Evolutionary conservation across 2,329 filamentous ascomycete species (phyloP), one percentile per base, ranked within the genome.

Genomic region (Epichloe uncinata): DNA sequence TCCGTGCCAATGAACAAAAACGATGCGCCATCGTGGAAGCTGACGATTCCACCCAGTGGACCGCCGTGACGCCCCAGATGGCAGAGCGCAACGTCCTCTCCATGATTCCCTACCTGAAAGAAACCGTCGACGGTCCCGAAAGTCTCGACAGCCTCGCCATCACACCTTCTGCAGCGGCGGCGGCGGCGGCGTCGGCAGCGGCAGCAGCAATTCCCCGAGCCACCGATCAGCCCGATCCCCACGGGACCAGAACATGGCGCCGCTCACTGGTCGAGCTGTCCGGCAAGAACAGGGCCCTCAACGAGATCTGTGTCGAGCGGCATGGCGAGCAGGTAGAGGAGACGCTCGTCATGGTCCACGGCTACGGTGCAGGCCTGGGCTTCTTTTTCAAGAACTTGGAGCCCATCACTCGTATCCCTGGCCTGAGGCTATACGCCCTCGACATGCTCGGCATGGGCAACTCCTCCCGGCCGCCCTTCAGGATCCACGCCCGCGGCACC

Each of bases 341-440:
- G 61, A 93, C 87, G 42, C 73, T 98, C 15, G 91, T 98, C 42
- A 95, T 98, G 80, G 72, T 98, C 4, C 93, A 98, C 63, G 93
- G 93, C 53, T 98, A 98, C 66, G 93, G 93, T 44, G 93, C 93
- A 2, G 93, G 93, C 0, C 75, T 98, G 0, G 93, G 91, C 20
- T 97, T 98, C 69, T 98, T 95, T 74, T 98, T 96, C 74, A 91
- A 93, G 69, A 98, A 98, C 64, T 95, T 95, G 53, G 93, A 98
- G 66, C 81, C 84, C 5, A 70, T 98, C 35, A 90, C 84, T 43
- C 81, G 90, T 16, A 70, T 81, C 1, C 73, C 77, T 30, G 89
- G 90, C 30, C 94, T 93, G 82, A 90, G 87, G 60, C 70, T 98
- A 16, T 97, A 93, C 63, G 88, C 91, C 1, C 72, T 98, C n/a